A percentile compares a stretch with the other conserved stretches of the same genome.
Evolutionary conservation across 352 stramenopile species (phyloP).

Genomic region (Phytopythium sindhum): DNA sequence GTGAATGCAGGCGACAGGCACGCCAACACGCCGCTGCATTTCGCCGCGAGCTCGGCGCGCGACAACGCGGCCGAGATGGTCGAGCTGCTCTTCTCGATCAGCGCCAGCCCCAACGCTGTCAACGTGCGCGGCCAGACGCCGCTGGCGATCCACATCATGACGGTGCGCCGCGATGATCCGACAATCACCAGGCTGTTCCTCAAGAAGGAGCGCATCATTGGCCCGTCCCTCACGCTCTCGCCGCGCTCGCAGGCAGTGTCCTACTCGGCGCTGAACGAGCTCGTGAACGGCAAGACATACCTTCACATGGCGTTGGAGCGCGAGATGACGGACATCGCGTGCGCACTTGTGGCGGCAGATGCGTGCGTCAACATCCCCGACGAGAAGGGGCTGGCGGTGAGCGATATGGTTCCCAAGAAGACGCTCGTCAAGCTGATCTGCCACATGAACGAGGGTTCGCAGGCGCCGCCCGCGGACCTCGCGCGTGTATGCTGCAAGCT

Average conservation of each 20-base stretch:
- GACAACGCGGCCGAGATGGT: conserved; percentile 62
- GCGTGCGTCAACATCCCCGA: conserved; percentile 85
- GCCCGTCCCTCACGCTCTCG: conserved; percentile 15
- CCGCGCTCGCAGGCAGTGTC: not conserved
- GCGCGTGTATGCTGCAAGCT: conserved; percentile 75
- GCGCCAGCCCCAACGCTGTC: conserved; percentile 54
- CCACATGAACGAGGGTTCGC: conserved; percentile 75
- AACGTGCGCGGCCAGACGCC: conserved; percentile 84
- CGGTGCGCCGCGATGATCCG: conserved; percentile 52
- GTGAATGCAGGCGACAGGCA: conserved; percentile 77
- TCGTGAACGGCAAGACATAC: conserved; percentile 78
- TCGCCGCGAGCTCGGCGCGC: conserved; percentile 61
- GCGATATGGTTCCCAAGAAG: conserved; percentile 75
- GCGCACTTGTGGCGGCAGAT: conserved; percentile 60
- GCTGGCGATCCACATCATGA: conserved; percentile 83
- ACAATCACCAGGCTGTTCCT: conserved; percentile 55
- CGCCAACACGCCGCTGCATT: conserved; percentile 80
- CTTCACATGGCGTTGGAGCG: conserved; percentile 80
- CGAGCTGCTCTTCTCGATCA: conserved; percentile 60
- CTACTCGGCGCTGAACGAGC: conserved; percentile 44
- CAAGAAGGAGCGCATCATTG: conserved; percentile 32
- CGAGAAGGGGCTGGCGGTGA: conserved; percentile 74
- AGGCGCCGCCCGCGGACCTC: conserved; percentile 49
- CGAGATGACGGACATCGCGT: conserved; percentile 59
- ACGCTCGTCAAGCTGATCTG: conserved; percentile 72